Conservation (phyloP, 148 eudicot species). For the Dianthus caryophyllus region DNA sequence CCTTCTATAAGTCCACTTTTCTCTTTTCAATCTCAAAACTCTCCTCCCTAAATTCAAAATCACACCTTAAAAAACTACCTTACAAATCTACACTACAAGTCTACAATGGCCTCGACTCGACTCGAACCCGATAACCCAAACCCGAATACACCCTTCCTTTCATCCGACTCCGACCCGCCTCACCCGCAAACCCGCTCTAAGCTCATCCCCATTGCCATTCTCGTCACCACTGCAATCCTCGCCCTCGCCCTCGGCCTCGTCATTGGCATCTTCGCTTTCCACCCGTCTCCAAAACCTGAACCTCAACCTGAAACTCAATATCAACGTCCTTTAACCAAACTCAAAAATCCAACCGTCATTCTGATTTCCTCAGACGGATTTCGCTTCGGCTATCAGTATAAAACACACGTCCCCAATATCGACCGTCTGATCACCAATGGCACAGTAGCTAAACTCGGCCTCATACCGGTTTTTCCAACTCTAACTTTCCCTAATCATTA, state of each 20-base stretch:
- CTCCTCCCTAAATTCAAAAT: no score
- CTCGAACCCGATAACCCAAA: slow-evolving; percentile 36
- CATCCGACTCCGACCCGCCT: slow-evolving; percentile 34
- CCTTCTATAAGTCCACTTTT: no score
- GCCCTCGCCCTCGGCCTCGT: slow-evolving; percentile 23
- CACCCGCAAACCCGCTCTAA: slow-evolving; percentile 16
- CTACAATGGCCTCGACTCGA: slow-evolving; percentile 22
- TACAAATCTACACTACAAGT: background rate
- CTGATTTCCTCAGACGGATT: slow-evolving; percentile 79
- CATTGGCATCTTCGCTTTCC: slow-evolving; percentile 30
- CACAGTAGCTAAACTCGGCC: slow-evolving; percentile 64
- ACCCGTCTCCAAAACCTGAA: slow-evolving; percentile 20
- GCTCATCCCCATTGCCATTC: slow-evolving; percentile 31
- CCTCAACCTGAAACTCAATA: slow-evolving; percentile 17
- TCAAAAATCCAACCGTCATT: slow-evolving; percentile 51
- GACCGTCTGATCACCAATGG: slow-evolving; percentile 58
- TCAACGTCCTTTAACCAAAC: slow-evolving; percentile 42
- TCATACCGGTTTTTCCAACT: slow-evolving; percentile 87
- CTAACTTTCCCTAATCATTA: slow-evolving; percentile 77
- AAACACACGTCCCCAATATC: slow-evolving; percentile 61
- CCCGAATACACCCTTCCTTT: slow-evolving; percentile 37
- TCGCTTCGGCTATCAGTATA: slow-evolving; percentile 88
- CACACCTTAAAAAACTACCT: slow-evolving; percentile 4
- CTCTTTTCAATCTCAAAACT: no score
- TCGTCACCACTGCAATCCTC: slow-evolving; percentile 28